Evolutionary conservation across 257 asterid species (phyloP).

Genomic region (Euphrasia confusa): DNA sequence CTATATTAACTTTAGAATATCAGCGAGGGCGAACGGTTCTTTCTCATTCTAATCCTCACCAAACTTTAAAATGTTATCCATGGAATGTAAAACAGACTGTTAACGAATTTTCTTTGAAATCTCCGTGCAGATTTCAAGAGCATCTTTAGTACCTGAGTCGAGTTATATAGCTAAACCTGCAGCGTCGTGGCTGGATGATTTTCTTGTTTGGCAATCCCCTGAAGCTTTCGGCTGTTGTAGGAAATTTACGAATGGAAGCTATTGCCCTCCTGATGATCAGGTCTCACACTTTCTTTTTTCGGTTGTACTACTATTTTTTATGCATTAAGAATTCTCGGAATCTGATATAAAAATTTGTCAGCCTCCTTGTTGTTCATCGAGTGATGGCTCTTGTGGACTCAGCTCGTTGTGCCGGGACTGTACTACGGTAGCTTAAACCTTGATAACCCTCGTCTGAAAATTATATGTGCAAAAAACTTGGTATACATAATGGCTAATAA

Average conservation of each 20-base stretch:
- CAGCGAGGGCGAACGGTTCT: too few relatives aligned
- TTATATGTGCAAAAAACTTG: neutral
- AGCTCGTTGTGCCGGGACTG: conserved; percentile 75
- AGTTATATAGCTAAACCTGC: conserved; percentile 99
- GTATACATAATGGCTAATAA: conserved; percentile 24
- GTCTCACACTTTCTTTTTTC: conserved; percentile 27
- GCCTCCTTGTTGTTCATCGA: conserved; percentile 90
- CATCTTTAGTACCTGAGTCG: conserved; percentile 79
- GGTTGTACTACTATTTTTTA: neutral
- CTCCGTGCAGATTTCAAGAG: conserved; percentile 73
- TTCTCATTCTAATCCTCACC: too few relatives aligned
- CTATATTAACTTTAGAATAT: too few relatives aligned
- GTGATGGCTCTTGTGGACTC: conserved; percentile 61
- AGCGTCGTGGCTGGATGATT: conserved; percentile 99
- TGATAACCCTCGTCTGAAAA: neutral
- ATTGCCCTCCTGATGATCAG: conserved; percentile 97
- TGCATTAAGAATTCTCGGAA: too few relatives aligned
- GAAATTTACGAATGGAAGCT: conserved; percentile 79
- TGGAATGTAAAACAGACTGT: neutral
- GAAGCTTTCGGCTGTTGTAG: conserved; percentile 99
- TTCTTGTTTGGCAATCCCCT: conserved; percentile 95
- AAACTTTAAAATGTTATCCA: too few relatives aligned
- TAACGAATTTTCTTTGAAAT: neutral
- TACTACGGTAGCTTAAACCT: conserved; percentile 66
- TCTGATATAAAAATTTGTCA: too few relatives aligned